Percentiles rank a stretch among this genome's conserved stretches.
phyloP scores from a whole-genome alignment of 139 green algal species.

The Pleodorina starrii region DNA sequence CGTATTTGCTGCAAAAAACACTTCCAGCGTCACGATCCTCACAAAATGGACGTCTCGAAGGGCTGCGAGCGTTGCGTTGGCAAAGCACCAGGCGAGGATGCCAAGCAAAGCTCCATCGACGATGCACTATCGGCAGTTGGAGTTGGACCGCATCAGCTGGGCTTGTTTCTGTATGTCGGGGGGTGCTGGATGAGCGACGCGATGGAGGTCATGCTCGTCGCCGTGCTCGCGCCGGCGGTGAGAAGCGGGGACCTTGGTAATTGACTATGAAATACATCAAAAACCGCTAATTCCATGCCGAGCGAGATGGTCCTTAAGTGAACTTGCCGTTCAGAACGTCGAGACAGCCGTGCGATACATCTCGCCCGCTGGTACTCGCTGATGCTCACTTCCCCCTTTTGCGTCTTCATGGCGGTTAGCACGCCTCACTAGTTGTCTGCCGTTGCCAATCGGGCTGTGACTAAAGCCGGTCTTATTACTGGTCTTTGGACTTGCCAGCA shows the following conservation, averaged over 20 bases:
- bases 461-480: not conserved
- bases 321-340: not conserved
- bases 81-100: no score
- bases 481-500: not conserved
- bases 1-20: no score
- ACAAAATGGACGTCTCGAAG: no score
- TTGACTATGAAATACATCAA: not conserved
- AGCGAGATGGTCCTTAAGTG: not conserved
- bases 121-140: slow-evolving; percentile 33
- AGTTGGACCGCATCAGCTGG: slow-evolving; percentile 29
- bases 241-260: not conserved
- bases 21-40: no score
- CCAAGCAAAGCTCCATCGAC: slow-evolving; percentile 29
- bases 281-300: no score
- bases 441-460: no score
- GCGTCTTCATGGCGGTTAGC: not conserved
- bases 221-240: slow-evolving; percentile 82
- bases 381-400: not conserved
- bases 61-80: no score
- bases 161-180: slow-evolving; percentile 47
- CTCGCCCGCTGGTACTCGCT: not conserved
- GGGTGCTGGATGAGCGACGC: slow-evolving; percentile 84
- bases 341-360: not conserved
- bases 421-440: no score
- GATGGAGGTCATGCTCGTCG: slow-evolving; percentile 91